Evolutionary conservation across 2,329 filamentous ascomycete genomes (phyloP).

Genomic region (Dendrostoma leiphaemia): DNA sequence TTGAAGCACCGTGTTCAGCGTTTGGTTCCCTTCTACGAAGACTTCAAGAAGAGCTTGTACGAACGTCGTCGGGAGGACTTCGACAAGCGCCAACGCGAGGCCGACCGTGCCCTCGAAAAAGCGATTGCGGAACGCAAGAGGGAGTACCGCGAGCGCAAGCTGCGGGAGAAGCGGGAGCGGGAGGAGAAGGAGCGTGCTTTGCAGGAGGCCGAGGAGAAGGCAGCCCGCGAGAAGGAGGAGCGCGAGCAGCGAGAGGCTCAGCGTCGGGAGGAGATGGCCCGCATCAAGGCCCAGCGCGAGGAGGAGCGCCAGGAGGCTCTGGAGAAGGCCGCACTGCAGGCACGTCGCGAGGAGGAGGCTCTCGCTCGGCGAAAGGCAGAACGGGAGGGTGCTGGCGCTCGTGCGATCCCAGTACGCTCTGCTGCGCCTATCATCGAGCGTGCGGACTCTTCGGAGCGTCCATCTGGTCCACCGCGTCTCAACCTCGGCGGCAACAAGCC

Average conservation of each 20-base stretch:
- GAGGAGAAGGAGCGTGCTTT: conserved; percentile 79
- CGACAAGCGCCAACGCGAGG: conserved; percentile 87
- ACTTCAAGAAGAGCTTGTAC: conserved; percentile 77
- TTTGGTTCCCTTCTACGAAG: conserved; percentile 80
- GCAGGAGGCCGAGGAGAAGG: conserved; percentile 83
- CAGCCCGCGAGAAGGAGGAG: conserved; percentile 80
- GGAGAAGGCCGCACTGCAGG: conserved; percentile 68
- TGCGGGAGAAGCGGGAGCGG: conserved; percentile 77
- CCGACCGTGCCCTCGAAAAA: conserved; percentile 89
- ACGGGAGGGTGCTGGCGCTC: conserved; percentile 51
- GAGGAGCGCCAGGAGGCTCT: conserved; percentile 66
- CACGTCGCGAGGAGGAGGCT: conserved; percentile 83
- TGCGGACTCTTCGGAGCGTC: conserved; percentile 44
- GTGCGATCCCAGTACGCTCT: conserved; percentile 30
- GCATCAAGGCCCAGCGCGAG: conserved; percentile 63
- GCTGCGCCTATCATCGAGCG: conserved; percentile 33
- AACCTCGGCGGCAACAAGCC: conserved; percentile 49
- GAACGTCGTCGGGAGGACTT: conserved; percentile 92
- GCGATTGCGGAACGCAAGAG: conserved; percentile 86
- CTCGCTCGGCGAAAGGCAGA: conserved; percentile 70
- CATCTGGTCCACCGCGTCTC: conserved; percentile 53
- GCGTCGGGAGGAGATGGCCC: conserved; percentile 68
- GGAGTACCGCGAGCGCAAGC: conserved; percentile 79
- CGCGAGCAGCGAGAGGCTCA: conserved; percentile 77
- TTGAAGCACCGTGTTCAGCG: conserved; percentile 90